Base-by-base conservation (phyloP, 495 filamentous ascomycete species). In the Pseudotulostoma volvatum region DNA sequence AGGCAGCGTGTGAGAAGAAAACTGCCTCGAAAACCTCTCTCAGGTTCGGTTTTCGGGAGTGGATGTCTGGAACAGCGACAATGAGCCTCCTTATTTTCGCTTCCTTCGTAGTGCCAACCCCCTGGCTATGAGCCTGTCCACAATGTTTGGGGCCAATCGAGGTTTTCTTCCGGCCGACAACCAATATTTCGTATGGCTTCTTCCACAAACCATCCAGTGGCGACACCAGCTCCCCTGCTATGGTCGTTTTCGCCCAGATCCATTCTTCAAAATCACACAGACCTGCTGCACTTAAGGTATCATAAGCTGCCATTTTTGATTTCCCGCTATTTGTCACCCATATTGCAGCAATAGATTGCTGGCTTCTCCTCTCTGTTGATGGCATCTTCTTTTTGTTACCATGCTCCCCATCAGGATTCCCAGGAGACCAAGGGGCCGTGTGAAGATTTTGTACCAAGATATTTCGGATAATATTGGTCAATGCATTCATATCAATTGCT, bases 181-280 rank as follows among this genome's bases (percentile, higher is more conserved):
- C 54, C 11, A 94, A 49, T 33, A 84, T 63, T 57, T 96, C 88
- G 56, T 87, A 96, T 3, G 88, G 86, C 52, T 81, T 86, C 48
- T 83, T 61, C 81, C 77, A 87, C 3, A 68, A 45, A 2, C 76
- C 70, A 35, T 81, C 70, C 3, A 92, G n/a, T n/a, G 61, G 53
- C 17, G 68, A 69, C 11, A 93, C 63, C 0, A 84, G 77, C 44
- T 83, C 68, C 0, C 90, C 90, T 0, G 56, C 35, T 0, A 49
- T 51, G 0, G 90, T 94, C 7, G 74, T 71, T 55, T 97, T 97
- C 25, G 93, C 46, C 90, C 90, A 97, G 0, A 79, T 59, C 88
- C 88, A 96, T 63, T 94, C 85, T 35, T 86, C 87, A 11, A 68
- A 54, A 15, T 77, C 47, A 32, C 67, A 54, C 1, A 95, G 63